Percentiles rank a stretch among this genome's conserved stretches.
These are phyloP conservation scores for Floccularia luteovirens DNA, from an alignment of 768 basidiomycete species.

Conservation along the genomic window DNA sequence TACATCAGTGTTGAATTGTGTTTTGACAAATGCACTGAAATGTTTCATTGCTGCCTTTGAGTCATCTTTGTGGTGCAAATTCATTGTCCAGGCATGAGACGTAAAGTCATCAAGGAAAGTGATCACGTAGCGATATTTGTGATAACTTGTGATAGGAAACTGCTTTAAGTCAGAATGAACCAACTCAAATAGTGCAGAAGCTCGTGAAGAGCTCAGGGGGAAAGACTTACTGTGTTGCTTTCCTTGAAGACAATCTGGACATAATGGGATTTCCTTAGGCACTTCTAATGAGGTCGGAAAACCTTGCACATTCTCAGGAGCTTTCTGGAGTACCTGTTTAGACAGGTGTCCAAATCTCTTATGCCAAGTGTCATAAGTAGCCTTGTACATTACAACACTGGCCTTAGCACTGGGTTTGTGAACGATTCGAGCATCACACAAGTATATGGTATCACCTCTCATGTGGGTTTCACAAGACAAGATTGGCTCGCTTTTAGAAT, in stretches of 20 bases:
- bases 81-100: neutral
- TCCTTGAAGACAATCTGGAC: neutral
- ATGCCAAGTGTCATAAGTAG: constrained; percentile 1
- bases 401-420: neutral
- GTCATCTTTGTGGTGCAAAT: neutral
- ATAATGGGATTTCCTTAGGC: neutral
- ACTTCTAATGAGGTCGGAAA: neutral
- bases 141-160: constrained; percentile 1
- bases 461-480: neutral
- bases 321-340: neutral
- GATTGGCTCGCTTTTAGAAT: neutral
- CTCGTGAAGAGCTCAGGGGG: neutral
- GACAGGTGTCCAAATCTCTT: constrained; percentile 1
- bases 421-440: neutral
- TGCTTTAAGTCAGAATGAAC: constrained; percentile 1
- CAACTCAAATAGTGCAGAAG: neutral
- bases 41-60: neutral
- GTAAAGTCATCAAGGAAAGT: constrained; percentile 1
- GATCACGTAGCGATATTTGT: neutral
- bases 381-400: neutral
- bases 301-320: neutral
- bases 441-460: neutral
- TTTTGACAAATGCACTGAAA: constrained; percentile 1
- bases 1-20: neutral
- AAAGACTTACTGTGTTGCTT: neutral